These are phyloP conservation scores for Candida verbasci DNA, from an alignment of 805 yeast genomes.

Conservation along the genomic window DNA sequence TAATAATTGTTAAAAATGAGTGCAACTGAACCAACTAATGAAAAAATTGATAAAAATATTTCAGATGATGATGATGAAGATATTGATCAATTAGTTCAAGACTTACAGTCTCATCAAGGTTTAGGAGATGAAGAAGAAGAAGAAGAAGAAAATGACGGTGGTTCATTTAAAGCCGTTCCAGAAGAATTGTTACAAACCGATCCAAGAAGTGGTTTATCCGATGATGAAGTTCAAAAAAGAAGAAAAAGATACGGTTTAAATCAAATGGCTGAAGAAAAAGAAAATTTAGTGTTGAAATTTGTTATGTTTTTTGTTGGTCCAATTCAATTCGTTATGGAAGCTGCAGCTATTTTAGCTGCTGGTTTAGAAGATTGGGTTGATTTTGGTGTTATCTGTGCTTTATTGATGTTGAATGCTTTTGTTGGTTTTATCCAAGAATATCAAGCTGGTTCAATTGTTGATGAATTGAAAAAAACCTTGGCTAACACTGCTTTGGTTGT, in stretches of 20 bases:
- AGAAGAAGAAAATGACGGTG: conserved; percentile 34
- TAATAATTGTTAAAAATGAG: conserved; percentile 15
- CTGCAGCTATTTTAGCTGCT: conserved; percentile 92
- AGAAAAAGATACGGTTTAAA: conserved; percentile 88
- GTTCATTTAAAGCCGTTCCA: conserved; percentile 66
- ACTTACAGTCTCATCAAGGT: conserved; percentile 68
- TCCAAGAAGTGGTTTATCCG: conserved; percentile 69
- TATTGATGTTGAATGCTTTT: conserved; percentile 78
- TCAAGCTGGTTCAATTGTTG: conserved; percentile 98
- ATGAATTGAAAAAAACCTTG: conserved; percentile 90
- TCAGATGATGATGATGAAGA: conserved; percentile 53
- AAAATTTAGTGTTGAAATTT: conserved; percentile 75
- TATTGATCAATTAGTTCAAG: conserved; percentile 64
- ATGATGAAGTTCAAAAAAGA: conserved; percentile 76
- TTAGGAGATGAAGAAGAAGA: conserved; percentile 50
- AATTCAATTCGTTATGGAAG: conserved; percentile 95
- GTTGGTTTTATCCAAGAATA: conserved; percentile 97
- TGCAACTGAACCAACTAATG: conserved; percentile 52
- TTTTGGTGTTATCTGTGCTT: conserved; percentile 94
- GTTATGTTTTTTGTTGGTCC: conserved; percentile 90
- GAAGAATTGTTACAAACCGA: conserved; percentile 82
- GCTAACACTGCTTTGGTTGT: conserved; percentile 85
- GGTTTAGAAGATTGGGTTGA: conserved; percentile 98
- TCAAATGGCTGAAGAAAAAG: conserved; percentile 87
- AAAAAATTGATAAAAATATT: conserved; percentile 49